phyloP scores from a whole-genome alignment of 257 asterid genomes.

The Nicotiana benthamiana region DNA sequence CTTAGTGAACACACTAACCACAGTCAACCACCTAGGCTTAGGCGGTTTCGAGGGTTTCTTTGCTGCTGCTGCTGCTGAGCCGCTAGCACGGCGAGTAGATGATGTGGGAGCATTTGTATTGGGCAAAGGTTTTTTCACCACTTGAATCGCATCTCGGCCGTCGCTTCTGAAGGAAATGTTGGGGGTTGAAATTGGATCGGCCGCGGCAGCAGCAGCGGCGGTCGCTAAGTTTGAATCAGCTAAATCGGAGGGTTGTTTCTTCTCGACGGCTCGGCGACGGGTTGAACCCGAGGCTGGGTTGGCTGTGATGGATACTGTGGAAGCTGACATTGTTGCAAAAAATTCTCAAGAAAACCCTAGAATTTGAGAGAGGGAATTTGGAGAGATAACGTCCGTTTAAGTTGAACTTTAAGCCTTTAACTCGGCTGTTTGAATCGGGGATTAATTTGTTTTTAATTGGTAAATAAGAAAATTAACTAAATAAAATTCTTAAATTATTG shows the following conservation, averaged over 20 bases:
- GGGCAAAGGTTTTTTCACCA: conserved; percentile 27
- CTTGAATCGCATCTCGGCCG: conserved; percentile 19
- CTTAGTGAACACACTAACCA: conserved; percentile 46
- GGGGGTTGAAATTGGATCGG: conserved; percentile 21
- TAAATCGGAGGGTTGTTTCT: conserved; percentile 24
- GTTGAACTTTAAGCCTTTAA: not conserved
- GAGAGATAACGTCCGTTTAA: not conserved
- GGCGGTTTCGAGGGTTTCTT: conserved; percentile 18
- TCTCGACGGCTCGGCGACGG: conserved; percentile 66
- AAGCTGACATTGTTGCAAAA: conserved; percentile 50
- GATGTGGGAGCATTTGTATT: conserved; percentile 8
- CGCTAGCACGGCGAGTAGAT: conserved; percentile 24
- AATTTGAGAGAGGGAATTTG: conserved; percentile 2
- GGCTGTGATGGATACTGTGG: conserved; percentile 67
- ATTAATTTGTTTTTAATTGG: too few relatives aligned
- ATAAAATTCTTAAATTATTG: too few relatives aligned
- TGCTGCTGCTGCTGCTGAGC: conserved; percentile 19
- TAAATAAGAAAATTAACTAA: too few relatives aligned
- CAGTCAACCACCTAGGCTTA: conserved; percentile 71
- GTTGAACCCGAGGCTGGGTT: conserved; percentile 49
- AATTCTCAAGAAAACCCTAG: not conserved
- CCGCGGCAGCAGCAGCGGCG: conserved; percentile 16
- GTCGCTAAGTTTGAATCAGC: conserved; percentile 18
- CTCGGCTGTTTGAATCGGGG: not conserved
- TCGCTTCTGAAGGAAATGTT: conserved; percentile 12